Conservation (phyloP, 139 green algal species). For the Parachlorella kessleri region DNA sequence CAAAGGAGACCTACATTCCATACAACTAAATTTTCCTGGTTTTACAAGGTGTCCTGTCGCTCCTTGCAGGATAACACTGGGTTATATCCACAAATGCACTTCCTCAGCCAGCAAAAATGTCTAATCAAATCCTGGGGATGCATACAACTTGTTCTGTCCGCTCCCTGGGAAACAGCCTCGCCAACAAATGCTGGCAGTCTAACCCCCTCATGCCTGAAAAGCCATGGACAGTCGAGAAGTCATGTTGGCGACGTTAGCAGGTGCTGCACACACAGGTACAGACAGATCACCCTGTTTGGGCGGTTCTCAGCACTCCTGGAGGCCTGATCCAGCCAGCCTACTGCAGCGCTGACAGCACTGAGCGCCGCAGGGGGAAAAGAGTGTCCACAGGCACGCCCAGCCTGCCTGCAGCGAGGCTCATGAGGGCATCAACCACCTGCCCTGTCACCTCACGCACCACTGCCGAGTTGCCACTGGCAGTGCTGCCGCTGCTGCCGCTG, state of each 20-base stretch:
- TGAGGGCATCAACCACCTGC: slow-evolving; percentile 39
- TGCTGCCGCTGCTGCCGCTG: not conserved
- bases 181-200: not conserved
- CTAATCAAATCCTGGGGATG: too few relatives aligned
- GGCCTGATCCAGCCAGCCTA: not conserved
- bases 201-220: not conserved
- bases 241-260: too few relatives aligned
- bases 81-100: too few relatives aligned
- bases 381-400: slow-evolving; percentile 40
- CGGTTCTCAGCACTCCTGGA: not conserved
- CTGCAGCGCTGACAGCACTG: slow-evolving; percentile 11
- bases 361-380: slow-evolving; percentile 50
- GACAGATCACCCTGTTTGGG: too few relatives aligned
- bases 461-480: not conserved
- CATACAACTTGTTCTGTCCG: too few relatives aligned
- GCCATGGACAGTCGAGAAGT: too few relatives aligned
- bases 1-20: not conserved
- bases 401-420: slow-evolving; percentile 25
- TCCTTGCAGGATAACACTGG: too few relatives aligned
- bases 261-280: too few relatives aligned
- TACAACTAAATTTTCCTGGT: not conserved
- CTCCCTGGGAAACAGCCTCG: too few relatives aligned
- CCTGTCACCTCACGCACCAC: not conserved
- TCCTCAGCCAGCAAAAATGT: too few relatives aligned
- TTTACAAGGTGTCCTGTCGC: too few relatives aligned